These are phyloP conservation scores for Populus simonii DNA, from an alignment of 345 rosid genomes.

Conservation along the genomic window DNA sequence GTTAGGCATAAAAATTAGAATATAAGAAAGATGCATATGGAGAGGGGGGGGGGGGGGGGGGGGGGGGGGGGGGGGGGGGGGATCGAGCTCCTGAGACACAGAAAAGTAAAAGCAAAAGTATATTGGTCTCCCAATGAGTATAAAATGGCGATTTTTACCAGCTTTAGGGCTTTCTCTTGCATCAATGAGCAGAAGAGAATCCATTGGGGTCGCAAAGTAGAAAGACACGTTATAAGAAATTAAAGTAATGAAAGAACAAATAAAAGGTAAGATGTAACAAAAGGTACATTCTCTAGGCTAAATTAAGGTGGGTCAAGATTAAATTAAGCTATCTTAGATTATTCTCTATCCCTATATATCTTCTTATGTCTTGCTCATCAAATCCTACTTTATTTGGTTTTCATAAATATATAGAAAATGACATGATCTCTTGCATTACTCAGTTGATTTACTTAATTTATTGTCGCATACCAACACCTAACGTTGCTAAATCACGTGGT, in stretches of 20 bases:
- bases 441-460: not conserved
- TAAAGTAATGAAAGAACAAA: not conserved
- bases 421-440: too few relatives aligned
- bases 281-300: not conserved
- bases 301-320: not conserved
- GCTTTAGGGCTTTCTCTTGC: slow-evolving; percentile 33
- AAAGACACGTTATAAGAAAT: not conserved
- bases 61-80: too few relatives aligned
- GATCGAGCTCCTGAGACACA: not conserved
- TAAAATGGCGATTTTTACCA: not conserved
- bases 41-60: not conserved
- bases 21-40: not conserved
- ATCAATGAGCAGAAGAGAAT: slow-evolving; percentile 28
- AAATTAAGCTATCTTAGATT: slow-evolving; percentile 1
- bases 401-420: too few relatives aligned
- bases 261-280: not conserved
- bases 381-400: too few relatives aligned
- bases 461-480: not conserved
- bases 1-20: not conserved
- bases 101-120: slow-evolving; percentile 12
- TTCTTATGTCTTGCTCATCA: too few relatives aligned
- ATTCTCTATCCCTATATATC: not conserved
- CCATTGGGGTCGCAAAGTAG: slow-evolving; percentile 1
- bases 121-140: slow-evolving; percentile 17
- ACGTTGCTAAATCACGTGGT: too few relatives aligned